Conservation (phyloP, 2,329 filamentous ascomycete genomes). For the Aspergillus nomiae region DNA sequence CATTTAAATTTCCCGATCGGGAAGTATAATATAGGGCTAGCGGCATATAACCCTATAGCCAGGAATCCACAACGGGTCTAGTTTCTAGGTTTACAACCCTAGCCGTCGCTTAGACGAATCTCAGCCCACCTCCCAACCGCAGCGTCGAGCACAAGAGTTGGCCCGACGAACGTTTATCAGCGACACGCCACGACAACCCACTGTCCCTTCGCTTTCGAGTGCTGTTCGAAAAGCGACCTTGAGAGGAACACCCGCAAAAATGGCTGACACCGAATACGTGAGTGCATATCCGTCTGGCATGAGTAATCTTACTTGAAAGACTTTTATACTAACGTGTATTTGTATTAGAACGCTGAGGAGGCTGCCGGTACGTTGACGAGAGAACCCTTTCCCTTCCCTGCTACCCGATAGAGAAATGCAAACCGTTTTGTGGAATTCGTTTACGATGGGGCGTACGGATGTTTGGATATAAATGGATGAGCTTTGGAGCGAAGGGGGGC, state of each 20-base stretch:
- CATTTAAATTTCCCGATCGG: neutral
- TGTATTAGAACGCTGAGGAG: slow-evolving; percentile 84
- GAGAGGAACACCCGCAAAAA: slow-evolving; percentile 61
- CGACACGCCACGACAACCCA: slow-evolving; percentile 42
- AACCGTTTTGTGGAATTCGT: neutral
- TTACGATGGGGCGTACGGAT: slow-evolving; percentile 11
- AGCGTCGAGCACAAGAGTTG: slow-evolving; percentile 31
- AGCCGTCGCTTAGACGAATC: slow-evolving; percentile 47
- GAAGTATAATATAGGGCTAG: slow-evolving; percentile 13
- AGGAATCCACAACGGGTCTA: slow-evolving; percentile 27
- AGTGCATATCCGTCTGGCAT: slow-evolving; percentile 45
- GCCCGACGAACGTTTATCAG: slow-evolving; percentile 34
- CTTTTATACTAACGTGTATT: slow-evolving; percentile 39
- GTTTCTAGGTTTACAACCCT: slow-evolving; percentile 44
- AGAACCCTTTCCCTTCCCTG: slow-evolving; percentile 19
- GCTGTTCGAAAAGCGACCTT: slow-evolving; percentile 47
- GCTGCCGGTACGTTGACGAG: slow-evolving; percentile 69
- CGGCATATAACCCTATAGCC: slow-evolving; percentile 11
- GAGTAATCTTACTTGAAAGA: neutral
- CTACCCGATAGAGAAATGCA: slow-evolving; percentile 6
- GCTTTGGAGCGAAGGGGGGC: slow-evolving; percentile 4
- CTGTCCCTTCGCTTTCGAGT: slow-evolving; percentile 48
- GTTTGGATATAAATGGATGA: slow-evolving; percentile 19
- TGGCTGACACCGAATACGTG: slow-evolving; percentile 90
- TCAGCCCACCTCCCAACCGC: slow-evolving; percentile 37